Evolutionary conservation across 2,329 filamentous ascomycete species (phyloP).

Genomic region (Rhinocladiella similis): DNA sequence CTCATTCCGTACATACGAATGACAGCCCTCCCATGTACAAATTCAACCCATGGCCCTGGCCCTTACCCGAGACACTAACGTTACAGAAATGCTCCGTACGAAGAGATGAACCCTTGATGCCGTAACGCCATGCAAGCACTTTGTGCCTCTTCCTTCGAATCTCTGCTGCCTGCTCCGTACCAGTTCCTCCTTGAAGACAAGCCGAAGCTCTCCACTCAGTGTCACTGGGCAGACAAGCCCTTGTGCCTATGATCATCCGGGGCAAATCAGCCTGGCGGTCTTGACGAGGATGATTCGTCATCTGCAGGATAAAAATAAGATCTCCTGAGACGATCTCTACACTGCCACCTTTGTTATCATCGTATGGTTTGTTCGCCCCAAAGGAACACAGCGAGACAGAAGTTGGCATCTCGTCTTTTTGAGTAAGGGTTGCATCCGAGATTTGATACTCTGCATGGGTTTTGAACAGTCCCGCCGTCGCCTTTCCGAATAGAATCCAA

Average conservation of each 20-base stretch:
- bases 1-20: too few species aligned
- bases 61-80: constrained; percentile 13
- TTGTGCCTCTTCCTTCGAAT: background rate
- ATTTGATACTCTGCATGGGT: too few species aligned
- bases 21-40: too few species aligned
- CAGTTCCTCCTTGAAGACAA: background rate
- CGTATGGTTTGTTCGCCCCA: background rate
- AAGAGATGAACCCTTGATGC: background rate
- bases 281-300: background rate
- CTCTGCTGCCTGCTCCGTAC: too few species aligned
- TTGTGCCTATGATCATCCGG: background rate
- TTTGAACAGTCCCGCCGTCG: too few species aligned
- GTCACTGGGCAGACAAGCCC: background rate
- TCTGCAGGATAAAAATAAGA: background rate
- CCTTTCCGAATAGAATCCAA: too few species aligned
- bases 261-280: background rate
- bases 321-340: background rate
- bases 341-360: background rate
- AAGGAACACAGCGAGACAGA: background rate
- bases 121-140: background rate
- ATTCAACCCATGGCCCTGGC: background rate
- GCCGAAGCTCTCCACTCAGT: background rate
- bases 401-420: background rate
- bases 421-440: too few species aligned
- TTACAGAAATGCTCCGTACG: constrained; percentile 16